Base-by-base conservation (phyloP, 108 stramenopile genomes). In the Bacterosira constricta region DNA sequence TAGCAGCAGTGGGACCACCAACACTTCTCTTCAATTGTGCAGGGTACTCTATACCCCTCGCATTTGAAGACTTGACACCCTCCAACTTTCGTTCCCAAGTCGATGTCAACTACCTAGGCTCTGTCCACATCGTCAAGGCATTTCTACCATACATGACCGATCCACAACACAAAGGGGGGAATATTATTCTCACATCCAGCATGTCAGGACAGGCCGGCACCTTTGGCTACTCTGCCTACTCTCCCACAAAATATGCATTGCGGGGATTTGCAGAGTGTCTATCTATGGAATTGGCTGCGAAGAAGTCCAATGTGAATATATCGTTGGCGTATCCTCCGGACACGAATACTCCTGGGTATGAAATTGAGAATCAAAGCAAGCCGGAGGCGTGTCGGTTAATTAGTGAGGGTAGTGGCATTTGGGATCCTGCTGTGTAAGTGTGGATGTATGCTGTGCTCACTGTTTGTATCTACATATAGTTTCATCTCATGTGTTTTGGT, bases 311-410 rank as follows among this genome's bases (percentile, higher is more conserved):
- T 61, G 78, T 89, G 17, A 68, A 69, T 46, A 73, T 99, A n/a
- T 81, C 87, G 31, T 54, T 98, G 38, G 90, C 92, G 6, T 99
- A 88, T 85, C 98, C 98, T 21, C 95, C 96, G 18, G 97, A 99
- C 81, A 99, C 97, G 0, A 93, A 95, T 70, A 99, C 98, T n/a
- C 98, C 98, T 15, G 96, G 96, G 1, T 99, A 83, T 73, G 85
- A 90, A 69, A 82, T 75, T 38, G 96, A 97, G 80, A 84, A 89
- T 53, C 59, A 75, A 58, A 75, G 55, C 23, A 92, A 89, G 61
- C 96, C 96, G 31, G 67, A 69, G 36, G 91, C 88, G 54, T 93
- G 90, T 23, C 71, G 80, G 20, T 64, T 86, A 71, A 82, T 92
- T 18, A 88, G 79, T 52, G 90, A 90, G 63, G 69, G 79, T 50